A percentile compares a stretch with the other conserved stretches of the same genome.
phyloP scores from a whole-genome alignment of 805 yeast species.

The Wickerhamiella domercqiae region DNA sequence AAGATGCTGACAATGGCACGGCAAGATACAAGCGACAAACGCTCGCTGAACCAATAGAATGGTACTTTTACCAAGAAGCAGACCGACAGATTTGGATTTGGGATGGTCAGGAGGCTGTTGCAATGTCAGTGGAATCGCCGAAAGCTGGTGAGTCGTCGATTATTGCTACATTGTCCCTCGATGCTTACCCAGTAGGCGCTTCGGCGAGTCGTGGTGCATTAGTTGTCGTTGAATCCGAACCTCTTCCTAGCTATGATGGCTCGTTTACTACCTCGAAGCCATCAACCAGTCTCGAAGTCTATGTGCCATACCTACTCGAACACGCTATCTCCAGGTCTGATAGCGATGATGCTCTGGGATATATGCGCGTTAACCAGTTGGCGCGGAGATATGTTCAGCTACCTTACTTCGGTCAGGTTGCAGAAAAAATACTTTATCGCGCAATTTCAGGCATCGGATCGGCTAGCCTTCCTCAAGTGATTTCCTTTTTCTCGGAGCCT shows the following conservation, averaged over 20 bases:
- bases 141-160: neutral
- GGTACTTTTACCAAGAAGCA: slow-evolving; percentile 19
- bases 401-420: slow-evolving; percentile 28
- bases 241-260: slow-evolving; percentile 23
- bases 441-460: slow-evolving; percentile 6
- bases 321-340: too few relatives aligned
- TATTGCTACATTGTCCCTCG: slow-evolving; percentile 22
- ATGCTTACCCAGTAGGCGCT: slow-evolving; percentile 37
- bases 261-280: slow-evolving; percentile 22
- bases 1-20: slow-evolving; percentile 11
- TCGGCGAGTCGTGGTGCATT: slow-evolving; percentile 34
- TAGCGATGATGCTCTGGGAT: slow-evolving; percentile 17
- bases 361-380: slow-evolving; percentile 14
- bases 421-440: slow-evolving; percentile 28
- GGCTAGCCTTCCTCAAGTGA: neutral
- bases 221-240: slow-evolving; percentile 35
- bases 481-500: neutral
- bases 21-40: slow-evolving; percentile 16
- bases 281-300: slow-evolving; percentile 22
- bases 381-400: slow-evolving; percentile 22
- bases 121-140: slow-evolving; percentile 4
- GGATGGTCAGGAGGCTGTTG: slow-evolving; percentile 23
- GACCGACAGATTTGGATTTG: slow-evolving; percentile 27
- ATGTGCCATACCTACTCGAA: slow-evolving; percentile 22
- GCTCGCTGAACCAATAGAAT: slow-evolving; percentile 25